Evolutionary conservation across 148 eudicot genomes (phyloP).

Genomic region (Hydrangea macrophylla): DNA sequence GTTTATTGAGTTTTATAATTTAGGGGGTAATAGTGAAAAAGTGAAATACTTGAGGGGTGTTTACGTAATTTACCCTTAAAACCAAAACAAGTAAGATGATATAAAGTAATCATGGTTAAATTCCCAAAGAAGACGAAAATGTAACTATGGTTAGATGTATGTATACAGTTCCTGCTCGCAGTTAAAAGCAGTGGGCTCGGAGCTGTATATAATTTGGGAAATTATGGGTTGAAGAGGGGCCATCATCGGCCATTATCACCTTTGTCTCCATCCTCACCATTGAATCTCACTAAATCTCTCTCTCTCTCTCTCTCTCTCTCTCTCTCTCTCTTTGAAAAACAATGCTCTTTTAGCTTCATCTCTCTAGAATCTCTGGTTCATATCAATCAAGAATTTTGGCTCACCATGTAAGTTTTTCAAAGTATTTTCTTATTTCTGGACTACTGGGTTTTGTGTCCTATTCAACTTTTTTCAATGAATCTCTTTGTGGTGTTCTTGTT

Average conservation of each 20-base stretch:
- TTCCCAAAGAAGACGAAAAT: not conserved
- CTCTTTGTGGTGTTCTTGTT: not conserved
- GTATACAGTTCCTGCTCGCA: not conserved
- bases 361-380: not conserved
- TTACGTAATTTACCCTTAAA: too few species aligned
- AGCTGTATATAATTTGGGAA: constrained; percentile 4
- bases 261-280: not conserved
- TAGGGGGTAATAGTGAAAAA: too few species aligned
- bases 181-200: constrained; percentile 1
- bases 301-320: too few species aligned
- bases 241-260: not conserved
- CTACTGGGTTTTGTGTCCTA: not conserved
- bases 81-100: not conserved
- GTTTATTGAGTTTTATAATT: too few species aligned
- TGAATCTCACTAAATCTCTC: not conserved
- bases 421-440: not conserved
- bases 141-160: too few species aligned
- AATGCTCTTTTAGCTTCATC: not conserved
- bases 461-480: not conserved
- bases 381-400: not conserved
- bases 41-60: too few species aligned
- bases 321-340: not conserved
- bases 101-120: constrained; percentile 10
- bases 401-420: constrained; percentile 11
- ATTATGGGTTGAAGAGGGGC: not conserved